Evolutionary conservation across 1,139 yeast species (phyloP).

Genomic region (Yamadazyma triangularis): DNA sequence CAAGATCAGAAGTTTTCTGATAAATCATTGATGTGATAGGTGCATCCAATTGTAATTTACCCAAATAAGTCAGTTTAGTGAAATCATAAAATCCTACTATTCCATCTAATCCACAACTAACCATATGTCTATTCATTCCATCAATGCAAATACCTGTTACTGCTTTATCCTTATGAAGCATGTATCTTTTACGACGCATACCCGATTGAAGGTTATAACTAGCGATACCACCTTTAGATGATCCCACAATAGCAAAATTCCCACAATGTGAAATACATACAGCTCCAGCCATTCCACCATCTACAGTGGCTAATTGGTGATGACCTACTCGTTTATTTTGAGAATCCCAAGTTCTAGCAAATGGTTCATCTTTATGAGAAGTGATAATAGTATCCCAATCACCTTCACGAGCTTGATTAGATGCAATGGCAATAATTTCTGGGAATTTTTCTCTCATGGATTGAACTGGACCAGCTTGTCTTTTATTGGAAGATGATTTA

Average conservation of each 20-base stretch:
- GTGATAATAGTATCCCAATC: constrained; percentile 95
- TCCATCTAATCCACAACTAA: constrained; percentile 87
- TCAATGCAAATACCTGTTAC: constrained; percentile 90
- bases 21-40: constrained; percentile 76
- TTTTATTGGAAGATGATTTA: constrained; percentile 49
- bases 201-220: constrained; percentile 93
- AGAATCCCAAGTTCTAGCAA: constrained; percentile 94
- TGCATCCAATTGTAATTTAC: constrained; percentile 64
- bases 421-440: constrained; percentile 68
- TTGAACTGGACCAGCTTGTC: constrained; percentile 54
- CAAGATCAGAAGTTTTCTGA: constrained; percentile 77
- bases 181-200: constrained; percentile 57
- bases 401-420: constrained; percentile 73
- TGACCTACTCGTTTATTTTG: constrained; percentile 77
- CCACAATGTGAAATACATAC: constrained; percentile 91
- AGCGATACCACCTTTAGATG: constrained; percentile 82
- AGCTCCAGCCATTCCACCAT: constrained; percentile 74
- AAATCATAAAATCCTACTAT: constrained; percentile 85
- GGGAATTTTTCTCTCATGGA: constrained; percentile 64
- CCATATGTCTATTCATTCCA: constrained; percentile 84
- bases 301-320: constrained; percentile 64
- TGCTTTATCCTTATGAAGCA: constrained; percentile 62
- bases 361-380: constrained; percentile 77
- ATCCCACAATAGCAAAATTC: constrained; percentile 91
- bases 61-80: constrained; percentile 62